Evolutionary conservation across 2,329 filamentous ascomycete genomes (phyloP).

Genomic region (Colletotrichum navitas): DNA sequence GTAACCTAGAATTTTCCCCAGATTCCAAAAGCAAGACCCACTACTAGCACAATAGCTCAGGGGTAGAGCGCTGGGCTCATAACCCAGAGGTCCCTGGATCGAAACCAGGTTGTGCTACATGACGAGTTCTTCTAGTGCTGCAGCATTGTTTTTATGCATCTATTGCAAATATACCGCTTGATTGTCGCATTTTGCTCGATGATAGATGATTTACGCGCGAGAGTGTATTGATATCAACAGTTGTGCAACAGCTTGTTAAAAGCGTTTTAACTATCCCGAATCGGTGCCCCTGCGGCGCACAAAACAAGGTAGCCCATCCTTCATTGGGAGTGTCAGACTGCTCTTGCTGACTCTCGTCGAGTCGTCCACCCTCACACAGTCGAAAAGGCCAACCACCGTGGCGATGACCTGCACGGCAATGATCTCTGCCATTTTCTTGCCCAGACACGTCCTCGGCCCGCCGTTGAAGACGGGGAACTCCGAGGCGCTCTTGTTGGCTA

Average conservation of each 20-base stretch:
- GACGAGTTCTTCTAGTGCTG: too few relatives aligned
- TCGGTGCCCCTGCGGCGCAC: conserved; percentile 46
- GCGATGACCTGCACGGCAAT: conserved; percentile 70
- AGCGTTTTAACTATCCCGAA: neutral
- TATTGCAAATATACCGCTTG: neutral
- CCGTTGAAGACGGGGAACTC: conserved; percentile 77
- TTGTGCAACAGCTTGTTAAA: too few relatives aligned
- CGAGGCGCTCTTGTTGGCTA: conserved; percentile 59
- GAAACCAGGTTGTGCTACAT: neutral
- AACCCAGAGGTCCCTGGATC: conserved; percentile 41
- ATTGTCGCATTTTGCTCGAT: neutral
- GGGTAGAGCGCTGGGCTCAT: conserved; percentile 44
- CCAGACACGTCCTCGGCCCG: conserved; percentile 70
- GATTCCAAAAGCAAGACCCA: neutral
- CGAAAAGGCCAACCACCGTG: conserved; percentile 62
- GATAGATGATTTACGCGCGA: too few relatives aligned
- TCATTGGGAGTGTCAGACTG: conserved; percentile 74
- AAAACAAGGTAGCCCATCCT: conserved; percentile 67
- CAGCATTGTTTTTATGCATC: too few relatives aligned
- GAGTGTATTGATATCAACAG: neutral
- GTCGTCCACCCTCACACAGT: conserved; percentile 60
- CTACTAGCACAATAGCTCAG: conserved; percentile 27
- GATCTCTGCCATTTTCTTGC: conserved; percentile 74
- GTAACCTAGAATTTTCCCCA: neutral
- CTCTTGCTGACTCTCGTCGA: conserved; percentile 67